Base-by-base conservation (phyloP, 2,329 filamentous ascomycete genomes). In the Aspergillus fumigatiaffinis region DNA sequence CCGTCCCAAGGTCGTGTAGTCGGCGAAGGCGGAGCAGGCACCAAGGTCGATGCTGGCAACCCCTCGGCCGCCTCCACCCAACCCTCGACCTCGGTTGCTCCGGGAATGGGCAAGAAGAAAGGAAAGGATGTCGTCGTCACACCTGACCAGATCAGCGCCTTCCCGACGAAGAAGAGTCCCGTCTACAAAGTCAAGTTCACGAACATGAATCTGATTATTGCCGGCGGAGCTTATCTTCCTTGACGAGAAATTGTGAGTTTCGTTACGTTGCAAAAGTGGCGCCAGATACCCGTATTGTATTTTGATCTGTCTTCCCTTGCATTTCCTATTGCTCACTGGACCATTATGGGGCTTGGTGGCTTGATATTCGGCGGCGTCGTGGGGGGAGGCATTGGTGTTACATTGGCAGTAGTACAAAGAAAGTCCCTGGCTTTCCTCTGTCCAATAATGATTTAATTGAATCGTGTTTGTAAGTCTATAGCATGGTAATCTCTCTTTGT, bases 161-260 rank as follows among this genome's bases (percentile, higher is more conserved):
- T 97, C 71, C 87, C 91, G 0, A 97, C 94, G 3, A 99, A 99
- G 83, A 96, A 96, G 77, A 93, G 89, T 17, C 92, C 93, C 0
- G 90, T 97, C 10, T 90, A 95, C 75, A 94, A 93, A 76, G 92
- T 96, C 54, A 86, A 89, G 68, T 97, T 97, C 68, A 97, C 94
- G 3, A 82, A 91, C 59, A 97, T 96, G 91, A 99, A 99, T 72
- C 76, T 97, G 63, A 88, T 97, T 12, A 81, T 97, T 60, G 92
- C 92, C 23, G 91, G 90, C 50, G 91, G 92, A 44, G 84, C 83
- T 41, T 87, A 86, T 74, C 69, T 87, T 69, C 85, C 84, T 41
- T 77, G 60, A 73, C 53, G 42, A 26, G 49, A 35, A 41, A 49
- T 46, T 50, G 14, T 51, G 29, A 49, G 38, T 38, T 55, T 46